phyloP scores from a whole-genome alignment of 768 basidiomycete species.

The Exsudoporus frostii region DNA sequence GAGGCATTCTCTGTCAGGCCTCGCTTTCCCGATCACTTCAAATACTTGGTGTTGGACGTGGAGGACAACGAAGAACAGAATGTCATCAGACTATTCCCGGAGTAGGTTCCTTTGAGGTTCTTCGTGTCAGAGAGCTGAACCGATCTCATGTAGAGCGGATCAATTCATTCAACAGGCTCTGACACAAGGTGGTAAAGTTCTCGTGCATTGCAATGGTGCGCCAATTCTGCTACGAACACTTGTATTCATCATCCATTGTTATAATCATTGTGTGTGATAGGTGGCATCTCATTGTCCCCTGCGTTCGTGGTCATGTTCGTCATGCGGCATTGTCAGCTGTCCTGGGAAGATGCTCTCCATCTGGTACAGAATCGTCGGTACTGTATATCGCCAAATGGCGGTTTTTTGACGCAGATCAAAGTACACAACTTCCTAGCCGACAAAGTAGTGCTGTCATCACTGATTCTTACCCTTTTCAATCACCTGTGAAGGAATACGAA shows the following conservation, averaged over 20 bases:
- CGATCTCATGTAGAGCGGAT: conserved; percentile 53
- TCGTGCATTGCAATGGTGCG: conserved; percentile 88
- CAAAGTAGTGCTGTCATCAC: not conserved
- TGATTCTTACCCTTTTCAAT: conserved; percentile 1
- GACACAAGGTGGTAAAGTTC: conserved; percentile 62
- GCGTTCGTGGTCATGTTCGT: conserved; percentile 92
- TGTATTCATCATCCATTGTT: not conserved
- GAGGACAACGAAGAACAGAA: conserved; percentile 95
- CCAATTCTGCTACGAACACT: not conserved
- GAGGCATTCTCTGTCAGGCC: conserved; percentile 89
- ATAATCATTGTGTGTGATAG: conserved; percentile 34
- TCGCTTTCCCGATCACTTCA: conserved; percentile 76
- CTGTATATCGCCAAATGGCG: conserved; percentile 90
- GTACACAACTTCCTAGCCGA: conserved; percentile 34
- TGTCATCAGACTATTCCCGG: conserved; percentile 85
- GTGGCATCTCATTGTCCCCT: conserved; percentile 84
- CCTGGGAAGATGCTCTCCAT: conserved; percentile 87
- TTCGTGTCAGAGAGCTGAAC: not conserved
- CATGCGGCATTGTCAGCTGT: conserved; percentile 78
- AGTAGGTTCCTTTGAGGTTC: conserved; percentile 41
- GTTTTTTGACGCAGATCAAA: conserved; percentile 91
- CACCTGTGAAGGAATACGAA: conserved; percentile 72
- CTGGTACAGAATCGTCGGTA: conserved; percentile 88
- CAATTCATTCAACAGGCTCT: conserved; percentile 67
- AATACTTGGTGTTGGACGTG: conserved; percentile 80